Base-by-base conservation (phyloP, 2,329 filamentous ascomycete genomes). In the Apiospora pterosperma region DNA sequence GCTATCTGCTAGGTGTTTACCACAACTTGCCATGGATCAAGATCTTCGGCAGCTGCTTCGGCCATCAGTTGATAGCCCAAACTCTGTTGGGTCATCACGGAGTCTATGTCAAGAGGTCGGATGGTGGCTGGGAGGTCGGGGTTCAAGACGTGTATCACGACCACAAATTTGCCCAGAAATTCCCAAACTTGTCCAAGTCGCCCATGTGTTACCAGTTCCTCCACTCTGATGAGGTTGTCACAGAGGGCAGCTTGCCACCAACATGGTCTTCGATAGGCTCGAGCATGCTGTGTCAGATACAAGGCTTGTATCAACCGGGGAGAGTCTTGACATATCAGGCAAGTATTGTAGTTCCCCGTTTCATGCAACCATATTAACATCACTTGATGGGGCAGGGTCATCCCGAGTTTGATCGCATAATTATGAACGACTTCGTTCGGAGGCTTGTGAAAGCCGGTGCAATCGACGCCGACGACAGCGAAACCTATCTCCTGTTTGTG, bases 31-130 rank as follows among this genome's bases (percentile, higher is more conserved):
- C 65, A 10, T 52, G 55, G 36, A 52, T 66, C 52, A 62, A 63
- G 48, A 62, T 66, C 16, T 66, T 66, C 23, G 65, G 65, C 28
- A 61, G 65, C 39, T 66, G 65, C 36, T 66, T 66, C 23, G 65
- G 65, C 10, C 65, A 66, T 23, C 65, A 66, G 36, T 11, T 66
- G n/a, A 44, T 66, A 14, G 65, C 63, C 10, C 63, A 64, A 21
- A 61, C 39, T 2, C 55, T 66, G 11, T 60, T 64, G 16, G 63
- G 52, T 5, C 34, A 63, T 2, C 55, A 63, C 16, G 63, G 63
- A 12, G 65, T 63, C 5, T 5, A 31, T 16, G 65, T 66, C 12
- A 23, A 61, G n/a, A 28, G 31, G 38, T 64, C 63, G 8, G 16
- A 42, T 12, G 31, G 52, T 11, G 65, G 65, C 2, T 66, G 65